Conservation (phyloP, 768 basidiomycete genomes). For the Lentinula lateritia region DNA sequence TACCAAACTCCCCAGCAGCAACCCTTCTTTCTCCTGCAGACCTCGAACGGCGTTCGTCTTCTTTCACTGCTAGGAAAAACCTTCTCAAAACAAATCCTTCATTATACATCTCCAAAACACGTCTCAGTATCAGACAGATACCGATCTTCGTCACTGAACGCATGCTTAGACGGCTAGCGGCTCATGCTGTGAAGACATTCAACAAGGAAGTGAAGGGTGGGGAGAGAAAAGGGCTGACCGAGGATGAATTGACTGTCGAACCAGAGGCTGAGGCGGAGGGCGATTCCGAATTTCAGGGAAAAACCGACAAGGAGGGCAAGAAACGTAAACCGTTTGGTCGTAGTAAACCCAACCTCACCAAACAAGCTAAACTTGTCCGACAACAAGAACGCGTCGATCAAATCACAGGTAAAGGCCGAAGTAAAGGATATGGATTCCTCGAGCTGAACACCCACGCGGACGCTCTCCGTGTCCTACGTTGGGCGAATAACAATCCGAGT, state of each 20-base stretch:
- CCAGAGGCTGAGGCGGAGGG: constrained; percentile 49
- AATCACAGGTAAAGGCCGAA: constrained; percentile 79
- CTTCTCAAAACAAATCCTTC: constrained; percentile 90
- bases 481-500: constrained; percentile 86
- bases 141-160: constrained; percentile 89
- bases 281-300: constrained; percentile 16
- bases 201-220: constrained; percentile 69
- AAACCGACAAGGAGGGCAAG: constrained; percentile 18
- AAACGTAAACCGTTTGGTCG: constrained; percentile 22
- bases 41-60: constrained; percentile 77
- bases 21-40: constrained; percentile 65
- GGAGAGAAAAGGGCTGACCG: constrained; percentile 50
- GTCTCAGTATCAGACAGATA: constrained; percentile 89
- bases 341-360: constrained; percentile 42
- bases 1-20: constrained; percentile 83
- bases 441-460: constrained; percentile 87
- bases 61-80: constrained; percentile 79
- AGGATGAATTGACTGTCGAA: constrained; percentile 54
- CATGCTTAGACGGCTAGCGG: constrained; percentile 80
- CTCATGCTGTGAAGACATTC: constrained; percentile 76
- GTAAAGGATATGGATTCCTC: constrained; percentile 93
- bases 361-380: constrained; percentile 90
- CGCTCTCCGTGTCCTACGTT: constrained; percentile 84
- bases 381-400: constrained; percentile 87
- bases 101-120: constrained; percentile 90